Conservation (phyloP, 1,139 yeast genomes). For the Pichia sp. region DNA sequence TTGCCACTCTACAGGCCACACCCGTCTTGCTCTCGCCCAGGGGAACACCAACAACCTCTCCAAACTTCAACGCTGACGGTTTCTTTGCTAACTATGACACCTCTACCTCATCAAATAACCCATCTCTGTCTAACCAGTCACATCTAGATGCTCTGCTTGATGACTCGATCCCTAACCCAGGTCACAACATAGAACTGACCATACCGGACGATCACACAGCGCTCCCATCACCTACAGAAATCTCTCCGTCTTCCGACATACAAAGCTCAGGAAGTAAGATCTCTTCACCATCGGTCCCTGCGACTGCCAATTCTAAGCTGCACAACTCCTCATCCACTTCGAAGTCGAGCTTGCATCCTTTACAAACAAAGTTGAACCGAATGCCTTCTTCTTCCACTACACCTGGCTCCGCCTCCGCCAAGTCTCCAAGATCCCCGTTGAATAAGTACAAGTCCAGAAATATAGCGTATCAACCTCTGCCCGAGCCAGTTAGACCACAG, state of each 20-base stretch:
- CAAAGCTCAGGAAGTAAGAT: not conserved
- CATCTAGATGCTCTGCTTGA: constrained; percentile 14
- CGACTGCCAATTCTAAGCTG: not conserved
- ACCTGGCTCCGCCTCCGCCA: not conserved
- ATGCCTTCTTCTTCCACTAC: constrained; percentile 2
- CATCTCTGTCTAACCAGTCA: constrained; percentile 3
- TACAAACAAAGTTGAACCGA: constrained; percentile 14
- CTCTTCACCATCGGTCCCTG: not conserved
- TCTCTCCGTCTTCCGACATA: not conserved
- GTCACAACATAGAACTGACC: not conserved
- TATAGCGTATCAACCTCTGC: constrained; percentile 10
- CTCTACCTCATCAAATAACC: constrained; percentile 10
- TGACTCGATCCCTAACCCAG: not conserved
- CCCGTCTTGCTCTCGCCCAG: constrained; percentile 31
- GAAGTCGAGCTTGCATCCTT: constrained; percentile 5
- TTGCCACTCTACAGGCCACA: constrained; percentile 17
- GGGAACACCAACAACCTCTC: constrained; percentile 30
- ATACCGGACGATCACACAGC: not conserved
- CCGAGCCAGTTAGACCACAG: constrained; percentile 27
- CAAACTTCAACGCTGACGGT: constrained; percentile 16
- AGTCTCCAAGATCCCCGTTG: constrained; percentile 14
- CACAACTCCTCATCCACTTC: not conserved
- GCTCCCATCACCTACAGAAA: not conserved
- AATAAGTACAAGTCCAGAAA: constrained; percentile 10
- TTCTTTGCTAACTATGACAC: constrained; percentile 15